Base-by-base conservation (phyloP, 257 asterid genomes). In the Petunia axillaris region DNA sequence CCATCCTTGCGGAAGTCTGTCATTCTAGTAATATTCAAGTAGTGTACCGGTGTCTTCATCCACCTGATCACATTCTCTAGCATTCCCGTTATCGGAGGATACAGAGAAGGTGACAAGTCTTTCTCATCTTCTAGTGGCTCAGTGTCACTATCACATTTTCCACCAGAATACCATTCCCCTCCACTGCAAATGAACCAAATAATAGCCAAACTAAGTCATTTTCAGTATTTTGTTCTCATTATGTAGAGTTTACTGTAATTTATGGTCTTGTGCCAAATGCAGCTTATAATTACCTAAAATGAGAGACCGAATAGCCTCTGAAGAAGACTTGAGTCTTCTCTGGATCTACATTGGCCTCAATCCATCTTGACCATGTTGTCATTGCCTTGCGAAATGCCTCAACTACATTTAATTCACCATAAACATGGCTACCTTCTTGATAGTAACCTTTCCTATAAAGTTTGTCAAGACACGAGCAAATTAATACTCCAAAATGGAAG, bases 101-200 rank as follows among this genome's bases (percentile, higher is more conserved):
- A 94, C 55, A 52, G 55, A 52, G 55, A 52, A 83, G 90, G 88
- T 4, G 90, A 88, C 73, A 94, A 79, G 37, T 90, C 76, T 35
- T 84, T 81, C 9, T 87, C 87, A 9, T 90, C 87, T 71, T 81
- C 83, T 74, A 91, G 89, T 38, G 98, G 97, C 77, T 91, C 93
- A 0, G 90, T 91, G 81, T 94, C 97, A 36, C 84, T 84, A 84
- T 88, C 86, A 82, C 97, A 94, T 81, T 94, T 92, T 44, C 98
- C 98, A 79, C 98, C 97, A 8, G 89, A 88, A 82, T 94, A 92
- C 98, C 98, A 94, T 1, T 91, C 96, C 11, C 98, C 97, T n/a
- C 98, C 96, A 87, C 98, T 93, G 91, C 86, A 83, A 64, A 10
- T 74, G 79, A 66, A 75, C 54, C 79, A 53, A 40, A 15, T 1